phyloP scores from a whole-genome alignment of 169 alveolate species.

The Babesia divergens region DNA sequence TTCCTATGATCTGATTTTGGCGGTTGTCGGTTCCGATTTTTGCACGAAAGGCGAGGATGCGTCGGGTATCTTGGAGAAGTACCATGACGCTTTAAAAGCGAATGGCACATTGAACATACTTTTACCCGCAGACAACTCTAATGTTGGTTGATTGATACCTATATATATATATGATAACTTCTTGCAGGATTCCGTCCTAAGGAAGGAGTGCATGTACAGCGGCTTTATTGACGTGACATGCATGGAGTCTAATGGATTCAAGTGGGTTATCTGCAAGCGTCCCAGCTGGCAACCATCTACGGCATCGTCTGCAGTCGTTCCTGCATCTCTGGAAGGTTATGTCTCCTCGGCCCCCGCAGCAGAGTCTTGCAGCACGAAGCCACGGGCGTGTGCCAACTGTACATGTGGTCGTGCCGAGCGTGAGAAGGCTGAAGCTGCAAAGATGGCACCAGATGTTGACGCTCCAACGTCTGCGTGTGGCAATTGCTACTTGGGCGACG shows the following conservation, averaged over 20 bases:
- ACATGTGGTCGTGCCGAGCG: slow-evolving; percentile 90
- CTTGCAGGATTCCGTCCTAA: slow-evolving; percentile 15
- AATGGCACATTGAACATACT: slow-evolving; percentile 34
- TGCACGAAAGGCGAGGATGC: slow-evolving; percentile 37
- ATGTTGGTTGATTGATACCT: background rate
- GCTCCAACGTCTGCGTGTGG: slow-evolving; percentile 87
- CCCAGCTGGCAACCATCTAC: slow-evolving; percentile 29
- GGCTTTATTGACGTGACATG: slow-evolving; percentile 51
- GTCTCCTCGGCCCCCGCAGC: slow-evolving; percentile 52
- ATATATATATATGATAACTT: background rate
- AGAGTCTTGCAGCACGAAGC: slow-evolving; percentile 85
- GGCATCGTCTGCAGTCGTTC: background rate
- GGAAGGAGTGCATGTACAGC: slow-evolving; percentile 53
- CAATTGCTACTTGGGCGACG: slow-evolving; percentile 92
- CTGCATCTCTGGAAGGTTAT: slow-evolving; percentile 45
- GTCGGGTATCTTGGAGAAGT: slow-evolving; percentile 17
- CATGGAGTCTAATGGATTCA: background rate
- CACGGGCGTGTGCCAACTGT: slow-evolving; percentile 92
- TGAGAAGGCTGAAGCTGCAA: slow-evolving; percentile 75
- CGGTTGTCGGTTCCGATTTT: slow-evolving; percentile 9
- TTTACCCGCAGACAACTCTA: slow-evolving; percentile 2
- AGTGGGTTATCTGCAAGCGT: slow-evolving; percentile 32
- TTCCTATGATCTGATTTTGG: slow-evolving; percentile 14
- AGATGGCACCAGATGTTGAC: slow-evolving; percentile 72
- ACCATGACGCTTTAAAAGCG: slow-evolving; percentile 26